These are phyloP conservation scores for Parathielavia appendiculata DNA, from an alignment of 495 filamentous ascomycete species.

Conservation along the genomic window DNA sequence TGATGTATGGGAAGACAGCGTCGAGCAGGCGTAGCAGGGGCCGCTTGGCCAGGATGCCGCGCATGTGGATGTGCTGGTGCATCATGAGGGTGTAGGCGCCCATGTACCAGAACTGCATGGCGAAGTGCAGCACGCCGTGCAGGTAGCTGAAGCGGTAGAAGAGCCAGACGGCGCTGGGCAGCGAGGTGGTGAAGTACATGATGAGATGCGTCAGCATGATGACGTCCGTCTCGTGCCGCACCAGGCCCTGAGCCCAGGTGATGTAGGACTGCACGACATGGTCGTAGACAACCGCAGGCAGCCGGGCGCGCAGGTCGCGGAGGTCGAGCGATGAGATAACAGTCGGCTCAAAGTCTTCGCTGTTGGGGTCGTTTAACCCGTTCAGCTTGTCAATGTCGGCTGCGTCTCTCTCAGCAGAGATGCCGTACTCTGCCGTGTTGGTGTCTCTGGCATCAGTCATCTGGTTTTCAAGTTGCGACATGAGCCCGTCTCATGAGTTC, in stretches of 20 bases:
- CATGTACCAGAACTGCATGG: slow-evolving; percentile 10
- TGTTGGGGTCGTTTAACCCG: neutral
- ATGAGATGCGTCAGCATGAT: slow-evolving; percentile 4
- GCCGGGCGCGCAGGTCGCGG: neutral
- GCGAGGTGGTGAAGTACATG: slow-evolving; percentile 3
- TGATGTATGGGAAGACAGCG: slow-evolving; percentile 5
- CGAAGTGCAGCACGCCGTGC: slow-evolving; percentile 5
- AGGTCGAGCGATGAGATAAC: slow-evolving; percentile 4
- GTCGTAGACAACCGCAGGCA: neutral
- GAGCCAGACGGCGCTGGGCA: slow-evolving; percentile 6
- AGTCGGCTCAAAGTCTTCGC: neutral
- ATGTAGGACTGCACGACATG: neutral
- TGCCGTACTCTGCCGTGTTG: slow-evolving; percentile 2
- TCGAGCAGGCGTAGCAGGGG: slow-evolving; percentile 2
- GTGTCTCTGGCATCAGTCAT: neutral
- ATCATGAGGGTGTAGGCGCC: slow-evolving; percentile 9
- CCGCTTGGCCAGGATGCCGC: slow-evolving; percentile 1
- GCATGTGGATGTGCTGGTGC: slow-evolving; percentile 9
- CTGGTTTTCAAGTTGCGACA: neutral
- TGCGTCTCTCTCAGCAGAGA: slow-evolving; percentile 4
- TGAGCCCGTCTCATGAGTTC: neutral
- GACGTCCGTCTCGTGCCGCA: slow-evolving; percentile 6
- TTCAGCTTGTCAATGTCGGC: neutral
- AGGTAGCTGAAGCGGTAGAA: slow-evolving; percentile 8
- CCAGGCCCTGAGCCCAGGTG: neutral